phyloP scores from a whole-genome alignment of 2,329 filamentous ascomycete species.

The Sarocladiaceae sp. region DNA sequence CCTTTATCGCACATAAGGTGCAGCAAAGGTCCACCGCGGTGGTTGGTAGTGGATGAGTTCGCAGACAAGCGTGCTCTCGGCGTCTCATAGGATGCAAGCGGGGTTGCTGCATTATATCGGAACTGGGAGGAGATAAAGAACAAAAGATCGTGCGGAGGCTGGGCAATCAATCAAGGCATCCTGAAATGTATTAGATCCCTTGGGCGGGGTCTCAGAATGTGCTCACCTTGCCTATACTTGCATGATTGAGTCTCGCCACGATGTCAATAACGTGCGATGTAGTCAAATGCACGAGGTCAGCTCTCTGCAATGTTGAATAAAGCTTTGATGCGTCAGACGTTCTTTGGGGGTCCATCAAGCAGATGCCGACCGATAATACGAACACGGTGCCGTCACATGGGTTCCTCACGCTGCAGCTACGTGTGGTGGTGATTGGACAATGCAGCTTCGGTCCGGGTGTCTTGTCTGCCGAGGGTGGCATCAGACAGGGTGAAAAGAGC shows the following conservation, averaged over 20 bases:
- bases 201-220: too few relatives aligned
- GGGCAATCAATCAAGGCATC: too few relatives aligned
- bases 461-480: conserved; percentile 3
- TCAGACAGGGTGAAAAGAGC: not conserved
- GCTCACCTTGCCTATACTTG: too few relatives aligned
- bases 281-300: too few relatives aligned
- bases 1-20: conserved; percentile 2
- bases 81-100: not conserved
- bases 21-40: not conserved
- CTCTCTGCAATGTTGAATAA: too few relatives aligned
- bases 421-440: conserved; percentile 5
- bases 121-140: not conserved
- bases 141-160: not conserved
- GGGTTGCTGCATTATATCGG: not conserved
- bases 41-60: not conserved
- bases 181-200: too few relatives aligned
- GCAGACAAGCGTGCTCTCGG: not conserved
- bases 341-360: not conserved
- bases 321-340: not conserved
- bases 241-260: too few relatives aligned
- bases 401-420: not conserved
- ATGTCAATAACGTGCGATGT: too few relatives aligned
- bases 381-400: conserved; percentile 7
- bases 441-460: not conserved
- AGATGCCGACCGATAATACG: conserved; percentile 1